A percentile compares a stretch with the other conserved stretches of the same genome.
These are phyloP conservation scores for Camellia japonica DNA, from an alignment of 148 eudicot genomes.

Conservation along the genomic window DNA sequence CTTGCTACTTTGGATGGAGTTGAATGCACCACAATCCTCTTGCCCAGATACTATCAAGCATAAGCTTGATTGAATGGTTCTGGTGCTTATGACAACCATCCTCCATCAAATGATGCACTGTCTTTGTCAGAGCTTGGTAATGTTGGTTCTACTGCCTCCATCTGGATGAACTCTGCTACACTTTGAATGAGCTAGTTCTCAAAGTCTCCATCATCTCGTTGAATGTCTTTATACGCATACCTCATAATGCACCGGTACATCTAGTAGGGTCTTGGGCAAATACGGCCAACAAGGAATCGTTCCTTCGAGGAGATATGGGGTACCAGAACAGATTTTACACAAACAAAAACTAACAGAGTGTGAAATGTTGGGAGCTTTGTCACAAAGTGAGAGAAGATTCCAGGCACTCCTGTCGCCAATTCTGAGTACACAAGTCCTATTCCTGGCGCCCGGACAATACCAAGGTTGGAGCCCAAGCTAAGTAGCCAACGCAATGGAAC, in stretches of 20 bases:
- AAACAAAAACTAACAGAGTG: constrained; percentile 68
- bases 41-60: constrained; percentile 48
- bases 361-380: constrained; percentile 93
- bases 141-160: constrained; percentile 78
- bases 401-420: constrained; percentile 82
- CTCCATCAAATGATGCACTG: constrained; percentile 68
- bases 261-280: constrained; percentile 85
- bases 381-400: constrained; percentile 88
- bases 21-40: constrained; percentile 28
- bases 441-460: constrained; percentile 90
- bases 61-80: constrained; percentile 33
- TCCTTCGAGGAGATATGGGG: constrained; percentile 79
- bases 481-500: constrained; percentile 87
- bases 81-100: constrained; percentile 74
- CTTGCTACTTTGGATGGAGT: constrained; percentile 58
- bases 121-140: constrained; percentile 41
- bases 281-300: constrained; percentile 79
- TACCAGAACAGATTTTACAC: constrained; percentile 85
- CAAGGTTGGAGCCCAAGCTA: constrained; percentile 87
- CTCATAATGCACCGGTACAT: constrained; percentile 89
- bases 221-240: constrained; percentile 83
- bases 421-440: constrained; percentile 85
- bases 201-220: constrained; percentile 73
- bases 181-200: constrained; percentile 75
- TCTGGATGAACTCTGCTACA: constrained; percentile 87